Conservation (phyloP, 2,329 filamentous ascomycete genomes). For the Colletotrichum sp. region DNA sequence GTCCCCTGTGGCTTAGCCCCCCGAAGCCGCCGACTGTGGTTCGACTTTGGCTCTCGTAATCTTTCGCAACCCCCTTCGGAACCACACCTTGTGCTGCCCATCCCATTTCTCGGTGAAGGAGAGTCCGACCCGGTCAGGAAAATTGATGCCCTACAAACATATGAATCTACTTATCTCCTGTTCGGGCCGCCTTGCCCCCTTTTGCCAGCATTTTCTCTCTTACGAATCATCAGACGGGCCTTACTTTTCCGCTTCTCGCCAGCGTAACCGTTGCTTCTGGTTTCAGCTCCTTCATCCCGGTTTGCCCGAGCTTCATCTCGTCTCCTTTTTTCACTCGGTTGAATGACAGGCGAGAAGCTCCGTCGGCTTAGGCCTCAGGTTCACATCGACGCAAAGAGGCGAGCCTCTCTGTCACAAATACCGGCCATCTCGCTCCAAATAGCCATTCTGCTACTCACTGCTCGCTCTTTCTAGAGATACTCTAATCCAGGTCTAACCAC, state of each 20-base stretch:
- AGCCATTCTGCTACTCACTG: background rate
- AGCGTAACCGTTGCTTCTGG: background rate
- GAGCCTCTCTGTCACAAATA: background rate
- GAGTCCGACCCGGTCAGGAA: background rate
- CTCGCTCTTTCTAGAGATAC: background rate
- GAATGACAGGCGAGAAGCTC: background rate
- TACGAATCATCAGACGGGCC: background rate
- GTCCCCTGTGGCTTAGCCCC: background rate
- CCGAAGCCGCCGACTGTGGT: background rate
- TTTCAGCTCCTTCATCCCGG: background rate
- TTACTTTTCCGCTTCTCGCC: background rate
- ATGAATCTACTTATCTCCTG: background rate
- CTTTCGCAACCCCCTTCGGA: background rate
- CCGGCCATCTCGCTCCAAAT: background rate
- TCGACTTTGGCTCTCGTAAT: conserved; percentile 12
- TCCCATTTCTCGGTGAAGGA: background rate
- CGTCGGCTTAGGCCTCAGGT: background rate
- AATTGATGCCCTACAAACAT: background rate
- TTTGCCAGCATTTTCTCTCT: background rate
- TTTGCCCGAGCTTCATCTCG: background rate
- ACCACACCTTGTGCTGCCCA: background rate
- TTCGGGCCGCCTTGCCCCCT: background rate
- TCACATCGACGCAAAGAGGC: background rate
- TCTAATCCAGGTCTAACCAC: background rate
- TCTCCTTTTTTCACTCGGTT: background rate